These are phyloP conservation scores for Zea luxurians DNA, from an alignment of 176 grass and related monocot genomes.

Conservation along the genomic window DNA sequence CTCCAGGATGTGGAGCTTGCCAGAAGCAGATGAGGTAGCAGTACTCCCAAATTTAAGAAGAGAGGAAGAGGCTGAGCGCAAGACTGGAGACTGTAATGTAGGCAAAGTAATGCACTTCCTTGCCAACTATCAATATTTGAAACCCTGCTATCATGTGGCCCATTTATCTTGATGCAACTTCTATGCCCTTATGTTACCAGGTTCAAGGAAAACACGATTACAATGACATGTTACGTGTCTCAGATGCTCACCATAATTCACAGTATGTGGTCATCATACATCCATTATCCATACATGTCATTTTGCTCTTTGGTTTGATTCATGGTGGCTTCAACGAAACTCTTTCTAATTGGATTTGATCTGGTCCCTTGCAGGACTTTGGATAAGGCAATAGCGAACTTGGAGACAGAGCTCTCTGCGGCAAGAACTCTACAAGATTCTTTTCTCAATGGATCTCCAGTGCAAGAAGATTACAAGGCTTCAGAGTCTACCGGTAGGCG, in stretches of 20 bases:
- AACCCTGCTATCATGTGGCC: background rate
- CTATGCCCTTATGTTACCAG: conserved; percentile 33
- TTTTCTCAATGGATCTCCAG: conserved; percentile 69
- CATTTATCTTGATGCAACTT: conserved; percentile 20
- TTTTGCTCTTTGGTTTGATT: background rate
- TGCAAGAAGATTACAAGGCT: conserved; percentile 61
- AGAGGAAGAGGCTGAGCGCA: conserved; percentile 22
- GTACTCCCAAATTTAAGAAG: conserved; percentile 41
- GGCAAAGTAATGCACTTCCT: conserved; percentile 46
- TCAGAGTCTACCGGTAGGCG: conserved; percentile 43
- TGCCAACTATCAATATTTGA: background rate
- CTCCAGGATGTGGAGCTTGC: conserved; percentile 79
- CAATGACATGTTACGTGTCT: conserved; percentile 33
- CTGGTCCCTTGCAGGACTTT: conserved; percentile 44
- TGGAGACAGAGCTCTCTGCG: conserved; percentile 84
- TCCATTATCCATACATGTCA: background rate
- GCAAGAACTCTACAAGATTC: conserved; percentile 73
- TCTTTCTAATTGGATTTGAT: conserved; percentile 20
- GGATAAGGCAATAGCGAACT: conserved; percentile 73
- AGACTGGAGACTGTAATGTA: conserved; percentile 52
- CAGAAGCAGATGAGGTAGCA: conserved; percentile 53
- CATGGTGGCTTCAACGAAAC: background rate
- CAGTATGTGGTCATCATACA: conserved; percentile 50
- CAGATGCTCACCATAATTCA: conserved; percentile 36
- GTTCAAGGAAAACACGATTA: conserved; percentile 42